Percentiles rank a stretch among this genome's conserved stretches.
phyloP scores from a whole-genome alignment of 306 rosid species.

The Pachyrhizus erosus region DNA sequence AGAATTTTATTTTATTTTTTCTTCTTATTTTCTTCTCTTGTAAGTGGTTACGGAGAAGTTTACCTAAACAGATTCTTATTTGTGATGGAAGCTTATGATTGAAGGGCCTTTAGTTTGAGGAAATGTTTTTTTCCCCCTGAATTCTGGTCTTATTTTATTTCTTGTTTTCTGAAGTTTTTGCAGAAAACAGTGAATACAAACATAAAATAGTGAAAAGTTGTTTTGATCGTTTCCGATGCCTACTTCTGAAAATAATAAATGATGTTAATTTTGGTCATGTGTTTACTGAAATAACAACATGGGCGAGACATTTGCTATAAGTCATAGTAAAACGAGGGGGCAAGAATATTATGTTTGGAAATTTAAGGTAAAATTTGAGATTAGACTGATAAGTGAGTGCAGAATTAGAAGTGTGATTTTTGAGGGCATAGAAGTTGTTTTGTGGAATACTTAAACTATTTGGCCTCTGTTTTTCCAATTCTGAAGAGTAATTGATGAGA shows the following conservation, averaged over 20 bases:
- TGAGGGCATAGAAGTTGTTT: not conserved
- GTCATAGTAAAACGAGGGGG: not conserved
- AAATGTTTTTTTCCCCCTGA: too few relatives aligned
- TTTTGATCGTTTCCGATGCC: not conserved
- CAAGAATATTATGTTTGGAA: not conserved
- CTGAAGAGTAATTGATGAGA: not conserved
- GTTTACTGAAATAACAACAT: not conserved
- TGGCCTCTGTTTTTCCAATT: not conserved
- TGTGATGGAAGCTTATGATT: not conserved
- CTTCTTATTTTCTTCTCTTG: too few relatives aligned
- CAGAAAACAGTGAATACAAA: not conserved
- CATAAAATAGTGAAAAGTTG: not conserved
- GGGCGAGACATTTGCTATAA: not conserved
- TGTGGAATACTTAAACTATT: conserved; percentile 14
- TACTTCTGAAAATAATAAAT: too few relatives aligned
- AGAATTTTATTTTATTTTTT: too few relatives aligned
- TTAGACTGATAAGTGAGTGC: not conserved
- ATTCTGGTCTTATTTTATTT: not conserved
- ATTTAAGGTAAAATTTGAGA: not conserved
- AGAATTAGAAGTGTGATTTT: conserved; percentile 6
- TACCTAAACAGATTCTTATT: not conserved
- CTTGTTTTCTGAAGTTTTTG: not conserved
- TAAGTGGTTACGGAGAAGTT: not conserved
- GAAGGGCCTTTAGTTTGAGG: not conserved
- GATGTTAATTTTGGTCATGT: not conserved